phyloP scores from a whole-genome alignment of 345 rosid genomes.

The Cardamine chenopodiifolia region DNA sequence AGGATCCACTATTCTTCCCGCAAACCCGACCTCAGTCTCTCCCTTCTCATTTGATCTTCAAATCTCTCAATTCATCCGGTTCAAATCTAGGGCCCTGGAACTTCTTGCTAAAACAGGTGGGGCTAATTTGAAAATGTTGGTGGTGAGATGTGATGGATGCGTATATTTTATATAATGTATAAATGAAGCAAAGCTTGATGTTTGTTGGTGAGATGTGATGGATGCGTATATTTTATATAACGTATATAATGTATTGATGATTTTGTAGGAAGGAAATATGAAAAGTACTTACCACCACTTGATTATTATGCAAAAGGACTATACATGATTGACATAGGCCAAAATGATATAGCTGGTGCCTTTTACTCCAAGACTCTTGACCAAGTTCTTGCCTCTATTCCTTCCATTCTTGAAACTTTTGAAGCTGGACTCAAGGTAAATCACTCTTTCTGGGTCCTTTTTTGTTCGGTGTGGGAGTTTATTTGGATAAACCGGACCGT shows the following conservation, averaged over 20 bases:
- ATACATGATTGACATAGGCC: conserved; percentile 92
- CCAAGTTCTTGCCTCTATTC: conserved; percentile 79
- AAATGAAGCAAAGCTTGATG: conserved; percentile 15
- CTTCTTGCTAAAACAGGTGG: conserved; percentile 55
- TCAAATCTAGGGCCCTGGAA: conserved; percentile 70
- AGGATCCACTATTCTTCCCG: conserved; percentile 75
- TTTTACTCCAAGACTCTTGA: conserved; percentile 87
- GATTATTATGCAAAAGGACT: conserved; percentile 70
- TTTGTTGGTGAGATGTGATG: conserved; percentile 9
- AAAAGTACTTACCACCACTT: conserved; percentile 64
- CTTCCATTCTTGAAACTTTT: conserved; percentile 64
- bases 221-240: neutral
- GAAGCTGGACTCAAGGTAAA: conserved; percentile 67
- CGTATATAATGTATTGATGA: conserved; percentile 20
- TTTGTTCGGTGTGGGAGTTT: no score
- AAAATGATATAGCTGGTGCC: conserved; percentile 95
- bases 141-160: conserved; percentile 9
- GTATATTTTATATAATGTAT: conserved; percentile 5
- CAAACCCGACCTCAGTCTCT: conserved; percentile 69
- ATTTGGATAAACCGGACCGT: no score
- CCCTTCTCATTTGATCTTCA: conserved; percentile 84
- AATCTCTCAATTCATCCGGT: conserved; percentile 76
- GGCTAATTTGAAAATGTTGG: conserved; percentile 4
- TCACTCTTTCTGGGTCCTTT: neutral
- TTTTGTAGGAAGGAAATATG: conserved; percentile 56